phyloP scores from a whole-genome alignment of 1,139 yeast genomes.

The Blastobotrys proliferans region DNA sequence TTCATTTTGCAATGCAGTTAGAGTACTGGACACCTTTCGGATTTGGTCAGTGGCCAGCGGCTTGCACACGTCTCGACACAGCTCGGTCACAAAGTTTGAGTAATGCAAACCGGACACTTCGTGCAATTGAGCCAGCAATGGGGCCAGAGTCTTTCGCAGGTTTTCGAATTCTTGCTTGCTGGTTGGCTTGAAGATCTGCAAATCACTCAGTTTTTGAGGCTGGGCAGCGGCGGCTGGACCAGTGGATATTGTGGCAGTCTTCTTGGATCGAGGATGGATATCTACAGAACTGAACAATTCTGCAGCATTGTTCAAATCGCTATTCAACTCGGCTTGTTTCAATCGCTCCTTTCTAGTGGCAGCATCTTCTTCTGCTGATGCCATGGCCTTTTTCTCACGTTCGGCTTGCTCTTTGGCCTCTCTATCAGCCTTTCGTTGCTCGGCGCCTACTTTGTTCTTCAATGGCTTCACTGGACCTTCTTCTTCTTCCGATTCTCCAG shows the following conservation, averaged over 20 bases:
- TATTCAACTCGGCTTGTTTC: conserved; percentile 71
- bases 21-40: conserved; percentile 80
- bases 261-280: conserved; percentile 48
- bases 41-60: conserved; percentile 80
- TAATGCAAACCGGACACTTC: conserved; percentile 56
- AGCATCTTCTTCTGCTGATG: conserved; percentile 41
- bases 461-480: conserved; percentile 38
- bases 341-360: conserved; percentile 61
- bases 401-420: conserved; percentile 37
- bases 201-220: conserved; percentile 37
- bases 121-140: conserved; percentile 61
- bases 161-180: conserved; percentile 79
- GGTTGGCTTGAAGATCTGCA: conserved; percentile 63
- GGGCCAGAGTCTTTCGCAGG: conserved; percentile 71
- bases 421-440: conserved; percentile 36
- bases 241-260: conserved; percentile 60
- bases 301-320: conserved; percentile 90
- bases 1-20: conserved; percentile 75
- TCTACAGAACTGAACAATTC: conserved; percentile 79
- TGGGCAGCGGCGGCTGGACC: too few species aligned
- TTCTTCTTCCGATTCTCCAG: conserved; percentile 35
- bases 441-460: conserved; percentile 35
- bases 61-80: conserved; percentile 75
- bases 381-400: conserved; percentile 36
- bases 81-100: conserved; percentile 75